Conservation (phyloP, 1,139 yeast species). For the Blastobotrys illinoisensis region DNA sequence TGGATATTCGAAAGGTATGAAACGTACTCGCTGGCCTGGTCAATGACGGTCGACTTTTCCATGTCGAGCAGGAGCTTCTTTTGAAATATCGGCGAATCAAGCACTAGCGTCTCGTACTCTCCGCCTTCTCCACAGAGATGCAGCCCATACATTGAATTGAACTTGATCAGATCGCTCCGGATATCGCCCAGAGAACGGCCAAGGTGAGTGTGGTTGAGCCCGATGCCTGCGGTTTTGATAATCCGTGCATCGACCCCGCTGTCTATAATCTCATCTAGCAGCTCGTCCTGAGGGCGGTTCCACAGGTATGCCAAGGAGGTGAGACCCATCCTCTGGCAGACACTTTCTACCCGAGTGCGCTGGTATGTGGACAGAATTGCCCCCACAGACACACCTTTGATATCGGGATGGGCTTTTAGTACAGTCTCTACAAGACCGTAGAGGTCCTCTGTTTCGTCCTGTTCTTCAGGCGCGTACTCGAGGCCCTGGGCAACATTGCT, state of each 20-base stretch:
- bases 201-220: slow-evolving; percentile 59
- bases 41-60: slow-evolving; percentile 38
- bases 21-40: slow-evolving; percentile 56
- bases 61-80: slow-evolving; percentile 50
- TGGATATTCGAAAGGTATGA: slow-evolving; percentile 47
- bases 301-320: slow-evolving; percentile 73
- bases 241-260: slow-evolving; percentile 76
- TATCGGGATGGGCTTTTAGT: slow-evolving; percentile 54
- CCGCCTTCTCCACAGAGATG: slow-evolving; percentile 99
- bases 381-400: slow-evolving; percentile 88
- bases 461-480: slow-evolving; percentile 55
- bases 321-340: slow-evolving; percentile 67
- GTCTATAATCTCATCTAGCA: slow-evolving; percentile 76
- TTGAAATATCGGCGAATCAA: slow-evolving; percentile 80
- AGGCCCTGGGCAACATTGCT: slow-evolving; percentile 56
- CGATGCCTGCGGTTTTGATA: slow-evolving; percentile 90
- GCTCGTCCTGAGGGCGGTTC: slow-evolving; percentile 77
- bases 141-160: slow-evolving; percentile 67
- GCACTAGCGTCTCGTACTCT: slow-evolving; percentile 86
- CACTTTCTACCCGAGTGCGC: slow-evolving; percentile 87
- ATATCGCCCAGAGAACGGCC: slow-evolving; percentile 62
- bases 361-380: slow-evolving; percentile 93
- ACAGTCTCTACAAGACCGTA: slow-evolving; percentile 47
- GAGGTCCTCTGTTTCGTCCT: slow-evolving; percentile 87
- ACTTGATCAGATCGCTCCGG: slow-evolving; percentile 50